Evolutionary conservation across 345 rosid species (phyloP).

Genomic region (Microthlaspi erraticum): DNA sequence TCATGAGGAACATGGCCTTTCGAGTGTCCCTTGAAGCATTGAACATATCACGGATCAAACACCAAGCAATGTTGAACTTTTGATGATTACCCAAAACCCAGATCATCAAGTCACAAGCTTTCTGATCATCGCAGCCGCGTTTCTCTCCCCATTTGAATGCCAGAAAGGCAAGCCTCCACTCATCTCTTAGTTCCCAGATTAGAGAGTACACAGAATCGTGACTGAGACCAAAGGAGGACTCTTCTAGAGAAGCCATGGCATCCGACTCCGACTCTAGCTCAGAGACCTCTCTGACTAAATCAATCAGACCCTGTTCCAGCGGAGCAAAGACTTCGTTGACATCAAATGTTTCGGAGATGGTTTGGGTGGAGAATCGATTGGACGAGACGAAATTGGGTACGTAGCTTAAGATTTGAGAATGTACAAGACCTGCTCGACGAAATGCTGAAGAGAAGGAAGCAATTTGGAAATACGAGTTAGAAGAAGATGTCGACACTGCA

Average conservation of each 20-base stretch:
- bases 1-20: constrained; percentile 77
- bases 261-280: constrained; percentile 55
- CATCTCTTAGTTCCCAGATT: constrained; percentile 65
- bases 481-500: constrained; percentile 5
- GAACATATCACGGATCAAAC: constrained; percentile 73
- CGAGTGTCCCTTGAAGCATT: constrained; percentile 54
- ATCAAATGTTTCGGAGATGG: constrained; percentile 35
- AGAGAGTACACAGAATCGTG: constrained; percentile 54
- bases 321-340: constrained; percentile 36
- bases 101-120: constrained; percentile 58
- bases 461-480: background rate
- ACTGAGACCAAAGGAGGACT: constrained; percentile 51
- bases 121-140: constrained; percentile 55
- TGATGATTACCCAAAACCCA: constrained; percentile 73
- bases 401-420: constrained; percentile 12
- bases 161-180: constrained; percentile 75
- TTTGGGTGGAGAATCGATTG: constrained; percentile 48
- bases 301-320: constrained; percentile 39
- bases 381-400: constrained; percentile 35
- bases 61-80: constrained; percentile 83
- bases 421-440: constrained; percentile 54
- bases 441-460: constrained; percentile 51
- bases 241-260: constrained; percentile 58
- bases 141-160: constrained; percentile 83
- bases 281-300: constrained; percentile 55